Base-by-base conservation (phyloP, 148 eudicot species). In the Amaranthus hypochondriacus region DNA sequence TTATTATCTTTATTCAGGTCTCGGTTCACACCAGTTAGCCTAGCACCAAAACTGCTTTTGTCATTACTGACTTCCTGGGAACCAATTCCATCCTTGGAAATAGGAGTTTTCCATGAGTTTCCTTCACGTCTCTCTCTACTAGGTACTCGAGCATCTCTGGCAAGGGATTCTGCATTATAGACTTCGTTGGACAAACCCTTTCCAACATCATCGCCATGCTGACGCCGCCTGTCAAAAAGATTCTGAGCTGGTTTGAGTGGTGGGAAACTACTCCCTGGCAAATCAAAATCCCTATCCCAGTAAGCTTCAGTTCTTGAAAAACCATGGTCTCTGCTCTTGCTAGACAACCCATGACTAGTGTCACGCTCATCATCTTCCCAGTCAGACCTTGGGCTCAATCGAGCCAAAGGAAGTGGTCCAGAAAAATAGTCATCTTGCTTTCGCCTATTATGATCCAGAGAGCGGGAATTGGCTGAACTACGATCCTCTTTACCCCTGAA, bases 281-380 rank as follows among this genome's bases (percentile, higher is more conserved):
- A 72, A 71, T 91, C 99, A 84, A 87, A 90, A 76, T 90, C 96
- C 76, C 87, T 86, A 65, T 95, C 92, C 99, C 96, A 95, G 79
- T 86, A 84, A 63, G 79, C 80, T 66, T 89, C 96, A 53, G 70
- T 79, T 78, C 82, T 92, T 12, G 89, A 71, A 79, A 63, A 75
- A 13, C 92, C 90, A 64, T 70, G 68, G 65, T 88, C 97, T 81
- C 89, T 90, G 63, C 76, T 79, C 61, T 85, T 78, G 59, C 84
- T 90, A 18, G 74, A 80, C 82, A 89, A 78, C 21, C 87, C 89
- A 74, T 83, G 87, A 73, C 99, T 84, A 0, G 97, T 92, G 75
- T 95, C 99, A n/a, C 99, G 92, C 89, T 95, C 99, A 82, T 95
- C 99, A 82, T 95, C 97, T 52, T 91, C 96, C 99, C 99, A 95